Percentiles rank a stretch among this genome's conserved stretches.
These are phyloP conservation scores for Yamadazyma nakazawae DNA, from an alignment of 805 yeast genomes.

Conservation along the genomic window DNA sequence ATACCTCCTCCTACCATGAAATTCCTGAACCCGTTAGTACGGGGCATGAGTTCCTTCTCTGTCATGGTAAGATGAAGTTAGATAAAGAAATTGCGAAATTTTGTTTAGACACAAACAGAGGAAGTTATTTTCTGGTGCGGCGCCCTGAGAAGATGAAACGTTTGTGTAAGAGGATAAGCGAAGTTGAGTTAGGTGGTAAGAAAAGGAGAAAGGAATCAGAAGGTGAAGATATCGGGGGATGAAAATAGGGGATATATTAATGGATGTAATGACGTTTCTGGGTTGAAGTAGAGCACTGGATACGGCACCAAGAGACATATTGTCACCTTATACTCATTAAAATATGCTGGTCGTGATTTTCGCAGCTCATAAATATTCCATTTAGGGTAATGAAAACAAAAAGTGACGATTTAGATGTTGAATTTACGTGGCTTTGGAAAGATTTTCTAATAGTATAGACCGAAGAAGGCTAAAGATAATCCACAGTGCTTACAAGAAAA, in stretches of 20 bases:
- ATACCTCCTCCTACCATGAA: conserved; percentile 15
- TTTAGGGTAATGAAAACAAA: background rate
- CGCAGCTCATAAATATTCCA: background rate
- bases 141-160: background rate
- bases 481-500: too few relatives aligned
- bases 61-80: background rate
- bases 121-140: background rate
- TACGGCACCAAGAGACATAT: too few relatives aligned
- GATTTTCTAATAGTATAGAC: too few relatives aligned
- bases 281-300: too few relatives aligned
- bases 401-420: background rate
- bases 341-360: background rate
- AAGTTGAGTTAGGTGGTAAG: too few relatives aligned
- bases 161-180: too few relatives aligned
- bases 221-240: background rate
- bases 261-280: too few relatives aligned
- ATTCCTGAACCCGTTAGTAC: background rate
- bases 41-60: conserved; percentile 1
- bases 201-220: background rate
- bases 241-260: background rate
- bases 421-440: too few relatives aligned
- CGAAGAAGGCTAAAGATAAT: too few relatives aligned
- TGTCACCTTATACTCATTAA: too few relatives aligned
- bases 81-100: background rate
- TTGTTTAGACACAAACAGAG: background rate